Percentiles rank a stretch among this genome's conserved stretches.
Evolutionary conservation across 495 filamentous ascomycete species (phyloP).

Genomic region (Usnea hakonensis): DNA sequence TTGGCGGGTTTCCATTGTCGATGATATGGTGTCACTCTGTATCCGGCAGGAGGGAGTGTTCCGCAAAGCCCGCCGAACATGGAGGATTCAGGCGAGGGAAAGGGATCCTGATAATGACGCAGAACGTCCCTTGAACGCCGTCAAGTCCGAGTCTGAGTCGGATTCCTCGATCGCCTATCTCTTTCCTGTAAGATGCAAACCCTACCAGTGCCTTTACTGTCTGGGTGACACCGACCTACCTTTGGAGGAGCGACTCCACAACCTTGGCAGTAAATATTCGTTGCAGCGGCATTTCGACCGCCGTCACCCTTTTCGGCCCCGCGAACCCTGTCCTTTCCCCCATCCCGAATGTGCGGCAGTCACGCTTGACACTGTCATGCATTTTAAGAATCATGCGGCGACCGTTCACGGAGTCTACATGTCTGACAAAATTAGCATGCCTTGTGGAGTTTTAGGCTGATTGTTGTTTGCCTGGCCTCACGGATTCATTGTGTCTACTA

Average conservation of each 20-base stretch:
- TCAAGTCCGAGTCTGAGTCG: no score
- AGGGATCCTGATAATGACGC: not conserved
- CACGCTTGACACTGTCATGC: not conserved
- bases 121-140: not conserved
- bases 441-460: not conserved
- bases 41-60: not conserved
- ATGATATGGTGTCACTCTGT: slow-evolving; percentile 12
- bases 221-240: slow-evolving; percentile 11
- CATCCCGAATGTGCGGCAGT: not conserved
- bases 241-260: not conserved
- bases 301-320: not conserved
- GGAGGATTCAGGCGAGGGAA: not conserved
- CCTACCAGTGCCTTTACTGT: not conserved
- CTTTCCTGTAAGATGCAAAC: slow-evolving; percentile 15
- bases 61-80: not conserved
- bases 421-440: not conserved
- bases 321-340: not conserved
- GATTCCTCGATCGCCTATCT: no score
- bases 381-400: not conserved
- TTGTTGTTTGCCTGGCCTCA: not conserved
- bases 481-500: no score
- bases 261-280: not conserved
- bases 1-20: slow-evolving; percentile 3
- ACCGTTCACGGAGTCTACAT: not conserved
- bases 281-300: not conserved